A percentile compares a stretch with the other conserved stretches of the same genome.
These are phyloP conservation scores for Fagus crenata DNA, from an alignment of 306 rosid genomes.

Conservation along the genomic window DNA sequence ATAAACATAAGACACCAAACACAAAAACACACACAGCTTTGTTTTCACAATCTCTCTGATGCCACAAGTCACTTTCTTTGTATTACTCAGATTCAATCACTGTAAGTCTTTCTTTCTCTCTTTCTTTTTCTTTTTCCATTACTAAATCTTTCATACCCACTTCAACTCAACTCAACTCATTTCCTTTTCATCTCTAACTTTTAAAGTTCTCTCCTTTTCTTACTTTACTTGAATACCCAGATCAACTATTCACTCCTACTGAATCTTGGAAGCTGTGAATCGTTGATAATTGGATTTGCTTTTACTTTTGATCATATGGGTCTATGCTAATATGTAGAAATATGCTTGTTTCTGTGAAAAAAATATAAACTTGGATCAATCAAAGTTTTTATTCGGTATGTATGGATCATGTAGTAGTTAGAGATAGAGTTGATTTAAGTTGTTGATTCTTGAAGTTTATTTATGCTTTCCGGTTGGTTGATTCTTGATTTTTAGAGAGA, in stretches of 20 bases:
- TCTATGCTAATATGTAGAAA: background rate
- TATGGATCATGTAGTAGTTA: conserved; percentile 17
- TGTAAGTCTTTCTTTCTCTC: conserved; percentile 33
- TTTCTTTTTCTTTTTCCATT: background rate
- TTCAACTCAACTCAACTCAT: background rate
- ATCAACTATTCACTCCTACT: conserved; percentile 25
- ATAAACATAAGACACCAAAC: conserved; percentile 32
- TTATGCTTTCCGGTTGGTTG: conserved; percentile 14
- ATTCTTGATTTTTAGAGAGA: conserved; percentile 32
- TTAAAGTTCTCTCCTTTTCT: background rate
- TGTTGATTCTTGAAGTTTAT: conserved; percentile 1
- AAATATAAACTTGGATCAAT: background rate
- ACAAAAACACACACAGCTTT: conserved; percentile 24
- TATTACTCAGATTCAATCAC: conserved; percentile 36
- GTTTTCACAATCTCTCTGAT: background rate
- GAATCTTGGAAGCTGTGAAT: conserved; percentile 20
- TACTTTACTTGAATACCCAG: conserved; percentile 18
- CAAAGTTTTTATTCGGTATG: background rate
- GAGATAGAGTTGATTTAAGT: conserved; percentile 8
- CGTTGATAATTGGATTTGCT: background rate
- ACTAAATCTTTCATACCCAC: conserved; percentile 7
- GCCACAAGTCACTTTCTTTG: conserved; percentile 22
- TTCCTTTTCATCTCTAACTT: conserved; percentile 1
- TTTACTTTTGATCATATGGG: background rate
- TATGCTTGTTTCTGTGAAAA: conserved; percentile 11